A percentile compares a stretch with the other conserved stretches of the same genome.
Evolutionary conservation across 2,329 filamentous ascomycete genomes (phyloP).

Genomic region (Tetracladium maxilliforme): DNA sequence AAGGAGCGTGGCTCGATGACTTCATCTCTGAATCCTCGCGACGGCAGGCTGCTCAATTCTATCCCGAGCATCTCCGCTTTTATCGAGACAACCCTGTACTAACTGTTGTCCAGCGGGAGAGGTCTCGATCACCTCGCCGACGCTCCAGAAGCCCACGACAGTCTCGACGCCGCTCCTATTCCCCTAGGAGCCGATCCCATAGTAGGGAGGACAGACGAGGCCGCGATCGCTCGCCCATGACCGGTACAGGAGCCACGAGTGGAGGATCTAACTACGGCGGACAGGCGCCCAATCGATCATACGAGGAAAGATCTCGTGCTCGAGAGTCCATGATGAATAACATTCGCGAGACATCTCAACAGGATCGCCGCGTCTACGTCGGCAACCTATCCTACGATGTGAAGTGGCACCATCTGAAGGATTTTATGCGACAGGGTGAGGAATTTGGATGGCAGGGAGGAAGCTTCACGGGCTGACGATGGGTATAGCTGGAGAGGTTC

Average conservation of each 20-base stretch:
- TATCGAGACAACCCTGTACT: conserved; percentile 15
- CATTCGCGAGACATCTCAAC: conserved; percentile 87
- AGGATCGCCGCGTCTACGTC: conserved; percentile 98
- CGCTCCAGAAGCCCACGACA: conserved; percentile 71
- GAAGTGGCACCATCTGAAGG: conserved; percentile 99
- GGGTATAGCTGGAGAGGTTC: conserved; percentile 80
- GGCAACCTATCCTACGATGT: conserved; percentile 99
- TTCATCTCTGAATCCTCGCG: no score
- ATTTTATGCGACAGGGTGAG: conserved; percentile 99
- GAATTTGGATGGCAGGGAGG: conserved; percentile 8
- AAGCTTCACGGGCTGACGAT: conserved; percentile 20
- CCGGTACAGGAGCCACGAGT: conserved; percentile 49
- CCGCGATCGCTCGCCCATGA: conserved; percentile 72
- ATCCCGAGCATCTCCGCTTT: conserved; percentile 14
- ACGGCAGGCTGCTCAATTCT: no score
- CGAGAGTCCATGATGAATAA: conserved; percentile 95
- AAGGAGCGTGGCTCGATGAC: no score
- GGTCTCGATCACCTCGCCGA: conserved; percentile 63
- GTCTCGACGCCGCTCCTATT: conserved; percentile 61
- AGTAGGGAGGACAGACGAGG: conserved; percentile 68
- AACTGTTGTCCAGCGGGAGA: conserved; percentile 88
- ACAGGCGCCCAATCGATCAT: conserved; percentile 58
- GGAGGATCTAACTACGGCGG: conserved; percentile 50
- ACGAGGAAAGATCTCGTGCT: conserved; percentile 69
- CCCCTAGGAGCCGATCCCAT: conserved; percentile 63